These are phyloP conservation scores for Solanum appendiculatum DNA, from an alignment of 257 asterid species.

Conservation along the genomic window DNA sequence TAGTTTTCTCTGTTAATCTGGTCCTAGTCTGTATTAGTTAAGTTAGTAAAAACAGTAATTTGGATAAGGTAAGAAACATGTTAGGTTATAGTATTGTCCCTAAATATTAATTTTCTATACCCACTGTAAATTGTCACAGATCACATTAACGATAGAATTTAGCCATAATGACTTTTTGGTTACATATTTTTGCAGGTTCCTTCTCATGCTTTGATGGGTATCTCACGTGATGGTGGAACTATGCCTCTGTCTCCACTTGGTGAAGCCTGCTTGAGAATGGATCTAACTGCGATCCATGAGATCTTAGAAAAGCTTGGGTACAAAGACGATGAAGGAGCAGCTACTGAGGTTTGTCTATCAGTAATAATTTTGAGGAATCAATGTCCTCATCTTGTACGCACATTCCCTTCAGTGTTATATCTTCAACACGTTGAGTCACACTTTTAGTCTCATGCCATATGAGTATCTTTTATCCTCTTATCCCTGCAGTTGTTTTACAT, in stretches of 20 bases:
- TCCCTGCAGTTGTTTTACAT: not conserved
- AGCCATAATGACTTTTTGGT: not conserved
- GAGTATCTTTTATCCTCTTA: not conserved
- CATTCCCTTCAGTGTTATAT: not conserved
- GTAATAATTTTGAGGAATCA: not conserved
- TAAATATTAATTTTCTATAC: not conserved
- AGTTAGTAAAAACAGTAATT: not conserved
- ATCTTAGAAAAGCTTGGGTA: slow-evolving; percentile 68
- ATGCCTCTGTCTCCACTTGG: slow-evolving; percentile 68
- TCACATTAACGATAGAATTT: not conserved
- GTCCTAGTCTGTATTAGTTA: not conserved
- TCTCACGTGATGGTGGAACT: slow-evolving; percentile 43
- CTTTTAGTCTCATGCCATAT: not conserved
- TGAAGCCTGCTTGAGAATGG: slow-evolving; percentile 93
- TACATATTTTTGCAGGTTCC: slow-evolving; percentile 47
- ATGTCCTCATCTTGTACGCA: not conserved
- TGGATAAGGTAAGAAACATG: not conserved
- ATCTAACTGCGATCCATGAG: slow-evolving; percentile 82
- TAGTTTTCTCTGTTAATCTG: not conserved
- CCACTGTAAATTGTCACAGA: not conserved
- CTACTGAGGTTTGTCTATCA: slow-evolving; percentile 56
- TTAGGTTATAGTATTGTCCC: not conserved
- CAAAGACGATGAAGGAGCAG: slow-evolving; percentile 88
- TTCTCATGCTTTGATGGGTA: slow-evolving; percentile 68
- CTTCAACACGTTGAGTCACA: not conserved